Evolutionary conservation across 306 rosid species (phyloP), one percentile per base, ranked within the genome.

Genomic region (Lathyrus tuberosus): DNA sequence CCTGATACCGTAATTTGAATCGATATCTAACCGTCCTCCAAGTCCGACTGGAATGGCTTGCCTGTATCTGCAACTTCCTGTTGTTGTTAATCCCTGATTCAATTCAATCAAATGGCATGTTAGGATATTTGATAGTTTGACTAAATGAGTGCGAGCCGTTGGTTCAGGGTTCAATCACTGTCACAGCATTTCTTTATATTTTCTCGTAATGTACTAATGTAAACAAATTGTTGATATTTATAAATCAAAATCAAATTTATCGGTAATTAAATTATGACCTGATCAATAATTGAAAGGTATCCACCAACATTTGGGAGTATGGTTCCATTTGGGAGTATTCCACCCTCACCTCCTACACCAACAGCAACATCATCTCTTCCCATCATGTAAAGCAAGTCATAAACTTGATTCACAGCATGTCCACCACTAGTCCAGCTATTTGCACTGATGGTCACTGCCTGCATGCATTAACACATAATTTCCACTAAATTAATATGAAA

Each of bases 331-430:
- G 64, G 65, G 4, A 72, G 79, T 6, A 94, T 86, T 30, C 95
- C 98, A 26, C 98, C 98, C 6, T 94, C 98, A 0, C 98, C 98
- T 1, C 98, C 98, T 2, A 94, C 81, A 65, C 97, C 98, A 73
- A 94, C 95, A 0, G 87, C 81, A 24, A 90, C 16, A 67, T 91
- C 96, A 65, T 94, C 97, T 26, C 98, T 79, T 0, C 79, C 92
- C 98, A 94, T 90, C 98, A 94, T 94, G 78, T 90, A 90, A 15
- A 91, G 88, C 2, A 88, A 22, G 72, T 91, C 98, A 57, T 94
- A 94, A 4, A 94, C 41, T 63, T 94, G 98, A 78, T 94, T 91
- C 47, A 88, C 98, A 13, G 95, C 84, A 72, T 91, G 96, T 7
- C 96, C 97, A 13, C 85, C 78, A 63, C 65, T 65, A 1, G 91